A percentile compares a stretch with the other conserved stretches of the same genome.
Evolutionary conservation across 148 eudicot genomes (phyloP).

Genomic region (Rhododendron ovatum): DNA sequence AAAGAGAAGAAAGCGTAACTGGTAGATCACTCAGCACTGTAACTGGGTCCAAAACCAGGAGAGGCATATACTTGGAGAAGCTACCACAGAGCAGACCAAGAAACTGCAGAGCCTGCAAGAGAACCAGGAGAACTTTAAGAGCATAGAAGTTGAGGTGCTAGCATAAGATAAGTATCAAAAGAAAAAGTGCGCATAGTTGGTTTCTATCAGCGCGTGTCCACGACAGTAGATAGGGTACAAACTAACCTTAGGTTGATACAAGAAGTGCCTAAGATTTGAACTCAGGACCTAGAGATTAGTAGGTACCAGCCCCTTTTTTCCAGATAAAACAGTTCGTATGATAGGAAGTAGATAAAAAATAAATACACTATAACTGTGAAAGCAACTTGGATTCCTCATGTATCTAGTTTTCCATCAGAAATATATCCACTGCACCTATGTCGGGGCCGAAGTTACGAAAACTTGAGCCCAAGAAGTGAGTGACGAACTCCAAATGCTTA

Average conservation of each 20-base stretch:
- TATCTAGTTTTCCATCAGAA: background rate
- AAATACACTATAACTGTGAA: background rate
- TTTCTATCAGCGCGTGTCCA: background rate
- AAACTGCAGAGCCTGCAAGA: slow-evolving; percentile 59
- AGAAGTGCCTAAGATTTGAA: background rate
- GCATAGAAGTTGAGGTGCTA: background rate
- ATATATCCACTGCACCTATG: background rate
- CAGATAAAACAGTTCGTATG: background rate
- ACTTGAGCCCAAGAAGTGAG: background rate
- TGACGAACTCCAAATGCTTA: background rate
- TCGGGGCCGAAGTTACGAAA: background rate
- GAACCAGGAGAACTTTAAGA: background rate
- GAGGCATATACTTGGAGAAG: slow-evolving; percentile 72
- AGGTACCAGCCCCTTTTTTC: background rate
- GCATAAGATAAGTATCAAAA: background rate
- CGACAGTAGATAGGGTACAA: background rate
- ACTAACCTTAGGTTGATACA: background rate
- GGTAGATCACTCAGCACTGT: slow-evolving; percentile 69
- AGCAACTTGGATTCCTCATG: background rate
- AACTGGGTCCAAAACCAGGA: slow-evolving; percentile 45
- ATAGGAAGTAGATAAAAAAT: background rate
- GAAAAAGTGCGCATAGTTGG: background rate
- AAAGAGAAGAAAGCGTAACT: slow-evolving; percentile 57
- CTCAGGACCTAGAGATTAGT: background rate
- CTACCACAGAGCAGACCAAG: slow-evolving; percentile 68